A percentile compares a stretch with the other conserved stretches of the same genome.
phyloP scores from a whole-genome alignment of 257 asterid species.

The Solanum chmielewskii region DNA sequence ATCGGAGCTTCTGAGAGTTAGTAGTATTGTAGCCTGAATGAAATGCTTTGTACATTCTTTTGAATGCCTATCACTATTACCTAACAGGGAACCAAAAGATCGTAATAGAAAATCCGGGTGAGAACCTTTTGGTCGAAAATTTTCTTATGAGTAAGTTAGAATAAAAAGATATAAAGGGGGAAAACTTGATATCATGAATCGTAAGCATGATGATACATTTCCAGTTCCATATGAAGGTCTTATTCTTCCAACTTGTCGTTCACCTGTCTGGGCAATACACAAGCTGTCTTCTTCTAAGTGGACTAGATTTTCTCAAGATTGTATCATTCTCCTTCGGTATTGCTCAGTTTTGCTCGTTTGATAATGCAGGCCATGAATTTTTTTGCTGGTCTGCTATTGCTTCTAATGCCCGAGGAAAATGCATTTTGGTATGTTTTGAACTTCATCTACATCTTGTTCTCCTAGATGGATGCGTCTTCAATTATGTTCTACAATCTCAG shows the following conservation, averaged over 20 bases:
- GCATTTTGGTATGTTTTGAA: constrained; percentile 79
- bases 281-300: not conserved
- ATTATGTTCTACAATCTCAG: not conserved
- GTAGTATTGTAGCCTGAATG: not conserved
- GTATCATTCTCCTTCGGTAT: not conserved
- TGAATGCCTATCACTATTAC: not conserved
- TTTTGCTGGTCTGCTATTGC: constrained; percentile 90
- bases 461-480: not conserved
- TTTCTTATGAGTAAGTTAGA: not conserved
- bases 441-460: constrained; percentile 4
- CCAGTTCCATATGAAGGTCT: not conserved
- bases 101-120: not conserved
- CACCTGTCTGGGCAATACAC: not conserved
- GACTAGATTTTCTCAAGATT: not conserved
- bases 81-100: not conserved
- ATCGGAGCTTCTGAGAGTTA: not conserved
- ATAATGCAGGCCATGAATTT: constrained; percentile 96
- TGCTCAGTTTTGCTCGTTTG: constrained; percentile 3
- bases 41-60: not conserved
- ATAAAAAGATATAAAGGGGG: not conserved
- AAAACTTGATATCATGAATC: not conserved
- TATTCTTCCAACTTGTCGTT: not conserved
- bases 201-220: not conserved
- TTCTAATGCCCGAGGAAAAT: constrained; percentile 98
- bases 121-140: not conserved